Conservation (phyloP, 176 grass and related monocot species). For the Triticum monococcum region DNA sequence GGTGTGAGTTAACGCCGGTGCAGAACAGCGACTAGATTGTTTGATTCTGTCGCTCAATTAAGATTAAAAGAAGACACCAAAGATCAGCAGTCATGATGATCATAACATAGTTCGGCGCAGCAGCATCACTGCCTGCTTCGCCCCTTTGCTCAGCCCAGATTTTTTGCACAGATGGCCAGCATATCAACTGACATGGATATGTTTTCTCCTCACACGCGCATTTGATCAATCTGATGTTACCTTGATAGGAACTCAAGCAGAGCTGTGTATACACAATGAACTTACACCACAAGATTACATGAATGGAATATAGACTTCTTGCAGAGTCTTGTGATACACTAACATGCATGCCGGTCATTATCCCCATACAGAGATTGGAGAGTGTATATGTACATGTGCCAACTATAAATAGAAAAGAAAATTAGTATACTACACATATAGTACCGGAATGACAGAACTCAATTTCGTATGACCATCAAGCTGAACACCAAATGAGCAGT, state of each 20-base stretch:
- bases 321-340: neutral
- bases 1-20: constrained; percentile 22
- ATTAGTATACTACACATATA: neutral
- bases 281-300: neutral
- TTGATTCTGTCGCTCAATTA: neutral
- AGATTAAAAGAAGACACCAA: constrained; percentile 28
- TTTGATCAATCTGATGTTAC: neutral
- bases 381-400: neutral
- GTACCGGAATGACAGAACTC: neutral
- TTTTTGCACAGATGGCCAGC: constrained; percentile 22
- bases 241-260: too few species aligned
- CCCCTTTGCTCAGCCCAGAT: neutral
- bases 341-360: neutral
- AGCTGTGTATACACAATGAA: too few species aligned
- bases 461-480: neutral
- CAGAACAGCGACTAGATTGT: neutral
- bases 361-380: neutral
- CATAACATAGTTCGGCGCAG: neutral
- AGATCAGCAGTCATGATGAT: neutral
- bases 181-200: neutral
- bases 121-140: neutral
- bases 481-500: neutral
- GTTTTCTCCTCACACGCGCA: neutral
- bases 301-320: neutral
- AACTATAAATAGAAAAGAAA: neutral